Evolutionary conservation across 139 green algal species (phyloP), one percentile per base, ranked within the genome.

Genomic region (Pleodorina starrii): DNA sequence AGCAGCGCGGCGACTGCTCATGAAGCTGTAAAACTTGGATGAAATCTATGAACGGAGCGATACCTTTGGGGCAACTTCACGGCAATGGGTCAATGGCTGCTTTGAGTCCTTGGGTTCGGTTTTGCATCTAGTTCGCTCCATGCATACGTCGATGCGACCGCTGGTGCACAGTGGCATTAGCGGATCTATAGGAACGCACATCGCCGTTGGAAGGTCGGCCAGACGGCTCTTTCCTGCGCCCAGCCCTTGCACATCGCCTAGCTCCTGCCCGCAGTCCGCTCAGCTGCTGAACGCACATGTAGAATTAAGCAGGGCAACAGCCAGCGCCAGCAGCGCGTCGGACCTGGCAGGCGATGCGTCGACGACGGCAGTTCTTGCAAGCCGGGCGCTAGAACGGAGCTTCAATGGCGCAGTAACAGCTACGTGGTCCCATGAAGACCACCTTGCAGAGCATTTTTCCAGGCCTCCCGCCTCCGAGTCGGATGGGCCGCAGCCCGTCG

Each of bases 81-180:
- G 54, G 5, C 3, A 21, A 32, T 12, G 25, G 54, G 25, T 54
- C 19, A 38, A 80, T 80, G 72, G 72, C 72, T 42, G 72, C 72
- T 80, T 21, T 80, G 23, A 80, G 72, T 36, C 72, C 23, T 80
- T 57, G 14, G 72, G 9, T 57, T 54, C 43, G 40, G 29, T 80
- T 51, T 42, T 17, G 40, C 12, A 17, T 80, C 46, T 82, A 66
- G 43, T 21, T 48, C 2, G 32, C n/a, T 48, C 80, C 46, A 86
- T 86, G 80, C 42, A 19, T 48, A 72, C 60, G 5, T 68, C 36
- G 21, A 51, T 54, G 82, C 66, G 82, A 69, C 82, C 82, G 36
- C 44, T 79, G 63, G 32, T 69, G 63, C 44, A 79, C 12, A 29
- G 7, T 32, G 42, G 44, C 43, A 79, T n/a, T 69, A 88, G 82